Evolutionary conservation across 1,284 basidiomycete species (phyloP).

Genomic region (Puccinia polysora): DNA sequence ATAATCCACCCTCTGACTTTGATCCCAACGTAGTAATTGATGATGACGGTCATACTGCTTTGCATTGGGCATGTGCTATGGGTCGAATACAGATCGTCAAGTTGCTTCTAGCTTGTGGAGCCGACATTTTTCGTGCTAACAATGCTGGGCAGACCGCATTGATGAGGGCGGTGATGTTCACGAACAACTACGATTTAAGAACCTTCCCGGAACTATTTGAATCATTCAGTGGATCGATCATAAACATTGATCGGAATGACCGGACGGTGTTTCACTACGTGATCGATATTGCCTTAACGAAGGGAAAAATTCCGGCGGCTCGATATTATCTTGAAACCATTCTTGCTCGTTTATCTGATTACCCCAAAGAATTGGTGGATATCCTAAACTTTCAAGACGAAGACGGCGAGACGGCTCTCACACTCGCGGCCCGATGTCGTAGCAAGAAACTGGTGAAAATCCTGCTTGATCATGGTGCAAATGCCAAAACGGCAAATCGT

Average conservation of each 20-base stretch:
- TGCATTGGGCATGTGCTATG: slow-evolving; percentile 99
- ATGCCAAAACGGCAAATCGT: slow-evolving; percentile 89
- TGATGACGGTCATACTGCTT: slow-evolving; percentile 93
- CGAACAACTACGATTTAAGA: slow-evolving; percentile 98
- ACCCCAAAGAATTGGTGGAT: slow-evolving; percentile 91
- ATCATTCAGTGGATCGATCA: slow-evolving; percentile 87
- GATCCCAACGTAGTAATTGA: slow-evolving; percentile 96
- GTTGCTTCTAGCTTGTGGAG: slow-evolving; percentile 84
- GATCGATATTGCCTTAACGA: slow-evolving; percentile 95
- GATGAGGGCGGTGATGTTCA: slow-evolving; percentile 99
- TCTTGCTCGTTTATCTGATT: slow-evolving; percentile 80
- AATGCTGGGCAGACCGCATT: slow-evolving; percentile 92
- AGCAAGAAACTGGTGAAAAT: slow-evolving; percentile 96
- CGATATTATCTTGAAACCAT: slow-evolving; percentile 99
- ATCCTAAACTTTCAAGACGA: slow-evolving; percentile 99
- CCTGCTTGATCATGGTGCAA: slow-evolving; percentile 91
- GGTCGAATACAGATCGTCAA: slow-evolving; percentile 95
- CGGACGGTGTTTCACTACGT: slow-evolving; percentile 99
- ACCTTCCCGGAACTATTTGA: slow-evolving; percentile 99
- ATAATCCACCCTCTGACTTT: slow-evolving; percentile 83
- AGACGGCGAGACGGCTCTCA: slow-evolving; percentile 95
- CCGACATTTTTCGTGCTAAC: slow-evolving; percentile 96
- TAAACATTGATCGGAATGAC: slow-evolving; percentile 98
- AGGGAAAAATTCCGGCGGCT: slow-evolving; percentile 94
- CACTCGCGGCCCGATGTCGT: slow-evolving; percentile 90